Evolutionary conservation across 2,329 filamentous ascomycete genomes (phyloP), one percentile per base, ranked within the genome.

Genomic region (Colletotrichum kahawae): DNA sequence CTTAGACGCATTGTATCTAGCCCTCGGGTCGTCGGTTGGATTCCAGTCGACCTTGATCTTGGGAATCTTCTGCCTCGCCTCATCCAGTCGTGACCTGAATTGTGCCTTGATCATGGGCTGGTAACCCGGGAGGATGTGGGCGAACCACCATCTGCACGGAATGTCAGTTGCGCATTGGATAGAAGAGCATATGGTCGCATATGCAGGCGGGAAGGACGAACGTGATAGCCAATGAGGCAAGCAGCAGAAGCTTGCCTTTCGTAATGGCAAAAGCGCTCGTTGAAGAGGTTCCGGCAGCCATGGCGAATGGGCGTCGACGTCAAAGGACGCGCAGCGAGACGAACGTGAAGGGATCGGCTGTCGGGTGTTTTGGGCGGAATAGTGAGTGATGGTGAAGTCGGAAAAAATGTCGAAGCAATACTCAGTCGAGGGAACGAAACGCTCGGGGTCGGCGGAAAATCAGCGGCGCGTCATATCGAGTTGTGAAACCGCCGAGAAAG

Each of bases 1-100:
- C 78, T 90, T 90, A 68, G 88, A 87, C 21, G 83, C 79, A 78
- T 90, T 89, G 79, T 84, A 88, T 16, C 81, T 82, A 18, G 80
- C 76, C 34, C 81, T 82, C 8, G 83, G 82, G 76, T 85, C 80
- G 27, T 77, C 76, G 24, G 77, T 76, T 2, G 80, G 76, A 38
- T 78, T 77, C 85, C 85, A 87, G 78, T 86, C 84, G 65, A 87
- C 81, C 71, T 84, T 85, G 77, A 87, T 81, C 56, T 78, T 78
- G 12, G 85, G 85, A 2, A 86, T 84, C 76, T 82, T 85, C 71
- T 83, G 84, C 36, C 82, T 81, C 1, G 85, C 85, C 70, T 87
- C 84, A 31, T 84, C 82, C 48, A 88, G 76, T 70, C 84, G 80
- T 34, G 82, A 80, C 51, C 81, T 82, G 75, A 87, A 80, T 13